Conservation (phyloP, 768 basidiomycete genomes). For the Pleurotus ostreatus region DNA sequence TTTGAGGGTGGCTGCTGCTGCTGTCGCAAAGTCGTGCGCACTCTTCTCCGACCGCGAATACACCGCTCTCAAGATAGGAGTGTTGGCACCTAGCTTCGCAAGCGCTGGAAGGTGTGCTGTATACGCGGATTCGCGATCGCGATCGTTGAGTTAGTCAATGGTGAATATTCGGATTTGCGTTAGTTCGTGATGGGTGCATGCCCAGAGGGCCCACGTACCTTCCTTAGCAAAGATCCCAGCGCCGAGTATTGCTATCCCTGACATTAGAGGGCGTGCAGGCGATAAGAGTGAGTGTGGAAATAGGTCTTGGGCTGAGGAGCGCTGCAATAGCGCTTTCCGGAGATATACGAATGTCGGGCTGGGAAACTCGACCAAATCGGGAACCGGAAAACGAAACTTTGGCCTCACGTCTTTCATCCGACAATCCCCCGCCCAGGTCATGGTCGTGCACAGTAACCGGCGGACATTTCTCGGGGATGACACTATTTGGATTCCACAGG, state of each 20-base stretch:
- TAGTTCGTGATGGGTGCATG: constrained; percentile 15
- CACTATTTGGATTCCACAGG: constrained; percentile 33
- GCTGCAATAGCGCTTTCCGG: neutral
- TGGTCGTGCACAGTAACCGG: constrained; percentile 15
- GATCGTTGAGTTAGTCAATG: constrained; percentile 3
- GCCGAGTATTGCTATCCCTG: constrained; percentile 73
- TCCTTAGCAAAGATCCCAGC: constrained; percentile 76
- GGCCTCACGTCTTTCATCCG: constrained; percentile 4
- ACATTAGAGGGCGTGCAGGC: constrained; percentile 19
- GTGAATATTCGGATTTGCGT: constrained; percentile 21
- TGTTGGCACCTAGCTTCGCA: constrained; percentile 37
- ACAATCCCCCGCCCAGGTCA: neutral
- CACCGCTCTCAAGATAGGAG: constrained; percentile 54
- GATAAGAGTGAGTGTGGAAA: constrained; percentile 7
- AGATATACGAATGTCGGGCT: neutral
- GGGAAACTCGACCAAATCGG: neutral
- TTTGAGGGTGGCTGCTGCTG: constrained; percentile 37
- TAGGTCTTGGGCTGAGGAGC: no score
- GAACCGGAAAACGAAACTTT: constrained; percentile 4
- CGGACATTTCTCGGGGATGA: constrained; percentile 48
- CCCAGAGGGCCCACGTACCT: constrained; percentile 39
- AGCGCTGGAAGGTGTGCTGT: constrained; percentile 81
- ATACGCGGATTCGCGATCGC: neutral
- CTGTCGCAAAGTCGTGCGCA: constrained; percentile 46
- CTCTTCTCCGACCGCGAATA: constrained; percentile 76